Evolutionary conservation across 768 basidiomycete genomes (phyloP).

Genomic region (Trametes cinnabarina): DNA sequence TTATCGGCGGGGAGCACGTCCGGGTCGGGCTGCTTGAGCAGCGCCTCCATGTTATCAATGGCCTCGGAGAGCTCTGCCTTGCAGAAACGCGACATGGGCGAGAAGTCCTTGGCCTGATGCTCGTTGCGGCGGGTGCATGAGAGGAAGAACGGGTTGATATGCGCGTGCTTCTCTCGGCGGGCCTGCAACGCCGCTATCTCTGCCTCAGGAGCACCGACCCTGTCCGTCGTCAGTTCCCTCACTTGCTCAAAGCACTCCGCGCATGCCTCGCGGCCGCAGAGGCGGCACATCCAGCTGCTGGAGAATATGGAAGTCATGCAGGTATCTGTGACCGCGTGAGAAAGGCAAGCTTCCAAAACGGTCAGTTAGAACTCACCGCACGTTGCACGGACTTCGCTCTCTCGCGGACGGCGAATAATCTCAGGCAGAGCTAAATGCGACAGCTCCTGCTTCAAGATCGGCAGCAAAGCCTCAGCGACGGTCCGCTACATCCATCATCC

Average conservation of each 20-base stretch:
- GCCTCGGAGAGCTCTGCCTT: conserved; percentile 59
- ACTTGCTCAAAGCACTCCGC: conserved; percentile 78
- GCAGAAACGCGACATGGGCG: conserved; percentile 78
- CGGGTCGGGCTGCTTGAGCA: conserved; percentile 37
- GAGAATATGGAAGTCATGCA: conserved; percentile 94
- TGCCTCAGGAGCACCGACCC: conserved; percentile 43
- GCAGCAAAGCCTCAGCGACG: conserved; percentile 66
- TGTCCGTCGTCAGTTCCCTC: conserved; percentile 56
- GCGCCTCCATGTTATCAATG: conserved; percentile 65
- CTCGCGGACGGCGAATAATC: conserved; percentile 70
- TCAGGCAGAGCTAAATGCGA: conserved; percentile 54
- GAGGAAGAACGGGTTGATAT: conserved; percentile 71
- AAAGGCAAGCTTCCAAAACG: conserved; percentile 3
- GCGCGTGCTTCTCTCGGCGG: conserved; percentile 57
- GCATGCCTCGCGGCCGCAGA: conserved; percentile 89
- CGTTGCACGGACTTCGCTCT: conserved; percentile 79
- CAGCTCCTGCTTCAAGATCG: conserved; percentile 62
- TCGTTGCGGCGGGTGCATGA: conserved; percentile 70
- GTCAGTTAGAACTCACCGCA: conserved; percentile 56
- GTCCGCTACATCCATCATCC: conserved; percentile 52
- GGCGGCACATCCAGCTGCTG: conserved; percentile 85
- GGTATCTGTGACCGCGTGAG: conserved; percentile 55
- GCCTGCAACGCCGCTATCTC: conserved; percentile 50
- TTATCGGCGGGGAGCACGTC: conserved; percentile 3
- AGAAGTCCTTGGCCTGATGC: conserved; percentile 65